Evolutionary conservation across 2,329 filamentous ascomycete genomes (phyloP), one percentile per base, ranked within the genome.

Genomic region (Fusarium sp.): DNA sequence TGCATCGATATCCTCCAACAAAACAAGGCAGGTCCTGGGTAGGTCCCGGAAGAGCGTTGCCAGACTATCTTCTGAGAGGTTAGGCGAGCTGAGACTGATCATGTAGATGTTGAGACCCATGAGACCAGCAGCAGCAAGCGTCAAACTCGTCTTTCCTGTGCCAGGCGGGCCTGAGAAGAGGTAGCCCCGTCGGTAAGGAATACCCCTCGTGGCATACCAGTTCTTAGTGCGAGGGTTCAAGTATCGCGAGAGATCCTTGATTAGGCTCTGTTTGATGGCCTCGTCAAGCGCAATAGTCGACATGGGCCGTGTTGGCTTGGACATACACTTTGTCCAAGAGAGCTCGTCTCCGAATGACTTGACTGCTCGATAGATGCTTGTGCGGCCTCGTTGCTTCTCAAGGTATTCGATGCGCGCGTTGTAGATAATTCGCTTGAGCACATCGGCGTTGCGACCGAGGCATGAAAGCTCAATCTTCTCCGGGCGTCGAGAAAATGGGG

Each of bases 111-210:
- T 48, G 7, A 73, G 56, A 3, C 70, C 70, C 70, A 73, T 73
- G 3, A 69, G 13, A 1, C 64, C 66, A 31, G 69, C 72, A 15
- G 69, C 61, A 1, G 72, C 72, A 31, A 75, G 61, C 7, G 72
- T 63, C 41, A 71, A 41, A 28, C 71, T 74, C 6, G 61, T 75
- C 44, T 75, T 74, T 18, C 73, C 73, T 4, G 73, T 75, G 2
- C 73, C 73, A 2, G 73, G 73, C 8, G 73, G 70, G 3, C 73
- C 72, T 20, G 68, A 66, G 42, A 75, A 69, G 36, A 75, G 70
- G 39, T 75, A 75, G 5, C 73, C 73, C 5, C 73, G 41, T 22
- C 73, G 70, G n/a, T 74, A 74, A 6, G 73, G 73, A 15, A 75
- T 75, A 10, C 73, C 70, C 18, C 73, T 47, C 5, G 50, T 64